Base-by-base conservation (phyloP, 225 moss, liverwort and hornwort species). In the Bryoerythrophyllum caledonicum region DNA sequence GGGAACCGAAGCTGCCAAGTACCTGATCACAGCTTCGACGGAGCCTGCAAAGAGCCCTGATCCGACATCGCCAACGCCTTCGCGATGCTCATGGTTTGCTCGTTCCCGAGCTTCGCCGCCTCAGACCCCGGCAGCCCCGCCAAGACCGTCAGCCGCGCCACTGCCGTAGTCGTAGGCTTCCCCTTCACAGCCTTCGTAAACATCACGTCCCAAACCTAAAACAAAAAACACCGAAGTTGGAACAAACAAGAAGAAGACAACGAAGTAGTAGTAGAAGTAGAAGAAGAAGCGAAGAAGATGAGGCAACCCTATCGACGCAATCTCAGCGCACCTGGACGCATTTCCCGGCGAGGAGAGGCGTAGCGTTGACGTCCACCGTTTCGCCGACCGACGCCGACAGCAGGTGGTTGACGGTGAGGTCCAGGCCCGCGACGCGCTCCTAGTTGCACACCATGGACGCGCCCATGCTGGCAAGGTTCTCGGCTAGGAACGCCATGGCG, bases 151-250 rank as follows among this genome's bases (percentile, higher is more conserved):
- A 96, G 87, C 19, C 87, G 85, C 20, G 92, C 80, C 2, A 92
- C 80, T 1, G 96, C 93, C 7, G 81, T 70, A 43, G 86, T 78
- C 37, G 72, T 54, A 17, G 75, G 73, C 34, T 10, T 41, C 21
- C 66, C 5, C 26, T 56, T 64, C 71, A 74, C 79, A 3, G 82
- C 62, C 62, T 75, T 86, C 67, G 72, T 88, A 53, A 96, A 96
- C 63, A 80, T 88, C 74, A 96, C 92, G 35, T 96, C 94, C 96
- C 96, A 96, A 8, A 95, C 93, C 92, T 92, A 30, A 3, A 79
- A 74, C 4, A n/a, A 26, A n/a, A n/a, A n/a, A 51, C 6, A 25
- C 40, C n/a, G 13, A 54, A 4, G 53, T 52, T 54, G 21, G 8
- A 54, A 53, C 32, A 5, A 32, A 32, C 32, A 32, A 43, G 43